phyloP scores from a whole-genome alignment of 2,329 filamentous ascomycete genomes.

The Akanthomyces dipterigenus region DNA sequence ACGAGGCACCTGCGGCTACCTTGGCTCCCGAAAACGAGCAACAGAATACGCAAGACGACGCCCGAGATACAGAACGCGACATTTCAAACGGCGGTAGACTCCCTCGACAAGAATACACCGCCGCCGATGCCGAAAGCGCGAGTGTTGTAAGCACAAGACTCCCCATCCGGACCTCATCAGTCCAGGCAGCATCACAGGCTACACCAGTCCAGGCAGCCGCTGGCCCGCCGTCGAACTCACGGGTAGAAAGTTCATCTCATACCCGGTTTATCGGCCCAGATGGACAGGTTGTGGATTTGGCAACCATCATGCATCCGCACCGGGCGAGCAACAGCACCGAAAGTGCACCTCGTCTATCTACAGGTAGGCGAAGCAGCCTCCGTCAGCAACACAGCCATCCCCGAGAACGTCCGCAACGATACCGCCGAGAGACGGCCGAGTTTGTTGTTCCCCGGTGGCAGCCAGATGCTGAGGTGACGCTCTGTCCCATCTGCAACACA shows the following conservation, averaged over 20 bases:
- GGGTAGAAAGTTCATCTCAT: not conserved
- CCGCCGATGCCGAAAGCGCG: not conserved
- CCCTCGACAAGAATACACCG: not conserved
- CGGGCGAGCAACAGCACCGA: not conserved
- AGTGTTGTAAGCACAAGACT: constrained; percentile 8
- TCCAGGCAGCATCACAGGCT: not conserved
- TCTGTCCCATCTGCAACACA: constrained; percentile 76
- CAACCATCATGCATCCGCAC: constrained; percentile 2
- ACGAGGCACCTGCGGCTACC: constrained; percentile 20
- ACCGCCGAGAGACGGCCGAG: constrained; percentile 23
- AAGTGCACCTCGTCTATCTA: not conserved
- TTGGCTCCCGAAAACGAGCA: constrained; percentile 8
- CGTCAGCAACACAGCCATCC: not conserved
- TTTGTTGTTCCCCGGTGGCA: constrained; percentile 74
- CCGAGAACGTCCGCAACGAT: not conserved
- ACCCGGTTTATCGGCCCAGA: not conserved
- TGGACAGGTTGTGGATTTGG: constrained; percentile 1
- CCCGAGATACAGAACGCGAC: not conserved
- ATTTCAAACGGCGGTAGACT: not conserved
- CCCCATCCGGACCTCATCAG: constrained; percentile 17
- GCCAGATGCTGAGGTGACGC: constrained; percentile 72
- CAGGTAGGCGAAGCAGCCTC: not conserved
- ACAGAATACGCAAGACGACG: not conserved
- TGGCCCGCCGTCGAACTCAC: not conserved
- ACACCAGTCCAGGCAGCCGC: not conserved